phyloP scores from a whole-genome alignment of 1,284 basidiomycete genomes.

The Moesziomyces sp. region DNA sequence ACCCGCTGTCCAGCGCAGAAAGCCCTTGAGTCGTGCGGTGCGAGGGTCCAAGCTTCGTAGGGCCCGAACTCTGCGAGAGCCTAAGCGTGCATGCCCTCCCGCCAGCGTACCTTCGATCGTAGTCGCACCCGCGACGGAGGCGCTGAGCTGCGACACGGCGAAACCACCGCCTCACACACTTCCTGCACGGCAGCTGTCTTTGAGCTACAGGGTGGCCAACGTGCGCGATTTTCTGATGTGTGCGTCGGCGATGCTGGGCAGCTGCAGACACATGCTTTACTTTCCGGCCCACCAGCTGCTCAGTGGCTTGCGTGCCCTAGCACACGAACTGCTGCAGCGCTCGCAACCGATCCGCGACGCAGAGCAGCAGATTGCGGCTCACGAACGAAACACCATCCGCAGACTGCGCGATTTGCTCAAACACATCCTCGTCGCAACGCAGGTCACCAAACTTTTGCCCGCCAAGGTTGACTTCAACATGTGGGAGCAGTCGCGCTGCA shows the following conservation, averaged over 20 bases:
- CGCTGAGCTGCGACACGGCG: too few species aligned
- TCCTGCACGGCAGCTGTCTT: slow-evolving; percentile 1
- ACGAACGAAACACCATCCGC: neutral
- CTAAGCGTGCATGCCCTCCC: neutral
- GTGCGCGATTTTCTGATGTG: neutral
- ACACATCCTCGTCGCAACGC: neutral
- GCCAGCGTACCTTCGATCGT: neutral
- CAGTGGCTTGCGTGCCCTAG: neutral
- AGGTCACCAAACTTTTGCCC: neutral
- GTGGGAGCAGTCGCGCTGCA: neutral
- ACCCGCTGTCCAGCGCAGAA: neutral
- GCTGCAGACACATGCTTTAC: neutral
- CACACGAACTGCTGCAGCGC: slow-evolving; percentile 1
- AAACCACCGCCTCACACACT: too few species aligned
- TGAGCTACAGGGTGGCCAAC: neutral
- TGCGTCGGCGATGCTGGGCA: neutral
- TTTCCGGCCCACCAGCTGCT: slow-evolving; percentile 2
- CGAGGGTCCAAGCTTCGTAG: neutral
- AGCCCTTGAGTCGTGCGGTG: neutral
- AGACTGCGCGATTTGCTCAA: slow-evolving; percentile 2
- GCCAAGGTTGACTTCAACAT: neutral
- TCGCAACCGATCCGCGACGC: neutral
- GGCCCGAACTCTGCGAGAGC: too few species aligned
- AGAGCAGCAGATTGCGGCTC: neutral
- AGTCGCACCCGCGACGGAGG: neutral